Conservation (phyloP, 2,329 filamentous ascomycete species). For the Arthrobotrys sinensis region DNA sequence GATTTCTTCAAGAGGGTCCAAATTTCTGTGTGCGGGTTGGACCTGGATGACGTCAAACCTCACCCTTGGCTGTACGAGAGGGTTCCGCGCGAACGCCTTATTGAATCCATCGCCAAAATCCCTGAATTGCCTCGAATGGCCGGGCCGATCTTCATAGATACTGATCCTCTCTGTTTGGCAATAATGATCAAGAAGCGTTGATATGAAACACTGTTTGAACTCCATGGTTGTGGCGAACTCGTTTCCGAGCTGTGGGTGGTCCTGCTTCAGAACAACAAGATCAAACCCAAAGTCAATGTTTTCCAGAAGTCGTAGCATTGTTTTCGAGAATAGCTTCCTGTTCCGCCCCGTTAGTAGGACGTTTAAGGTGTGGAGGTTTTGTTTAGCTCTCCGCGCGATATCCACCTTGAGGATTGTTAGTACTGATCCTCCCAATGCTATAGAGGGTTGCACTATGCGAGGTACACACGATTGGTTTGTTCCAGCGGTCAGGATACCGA, state of each 20-base stretch:
- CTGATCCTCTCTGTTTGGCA: conserved; percentile 74
- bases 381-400: conserved; percentile 16
- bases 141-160: conserved; percentile 78
- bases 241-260: conserved; percentile 55
- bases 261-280: conserved; percentile 49
- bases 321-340: conserved; percentile 48
- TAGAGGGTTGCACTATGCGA: background rate
- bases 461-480: conserved; percentile 39
- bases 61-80: conserved; percentile 72
- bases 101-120: conserved; percentile 88
- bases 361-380: conserved; percentile 34
- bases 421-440: background rate
- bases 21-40: conserved; percentile 77
- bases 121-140: conserved; percentile 84
- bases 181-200: conserved; percentile 86
- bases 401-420: conserved; percentile 22
- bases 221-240: conserved; percentile 85
- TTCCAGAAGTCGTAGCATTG: conserved; percentile 33
- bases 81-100: conserved; percentile 69
- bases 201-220: conserved; percentile 91
- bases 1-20: conserved; percentile 84
- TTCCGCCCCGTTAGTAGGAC: conserved; percentile 52
- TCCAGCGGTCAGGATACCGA: conserved; percentile 42
- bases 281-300: conserved; percentile 42
- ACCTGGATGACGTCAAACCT: conserved; percentile 88